phyloP scores from a whole-genome alignment of 139 green algal genomes.

The Coelastrella sp. region DNA sequence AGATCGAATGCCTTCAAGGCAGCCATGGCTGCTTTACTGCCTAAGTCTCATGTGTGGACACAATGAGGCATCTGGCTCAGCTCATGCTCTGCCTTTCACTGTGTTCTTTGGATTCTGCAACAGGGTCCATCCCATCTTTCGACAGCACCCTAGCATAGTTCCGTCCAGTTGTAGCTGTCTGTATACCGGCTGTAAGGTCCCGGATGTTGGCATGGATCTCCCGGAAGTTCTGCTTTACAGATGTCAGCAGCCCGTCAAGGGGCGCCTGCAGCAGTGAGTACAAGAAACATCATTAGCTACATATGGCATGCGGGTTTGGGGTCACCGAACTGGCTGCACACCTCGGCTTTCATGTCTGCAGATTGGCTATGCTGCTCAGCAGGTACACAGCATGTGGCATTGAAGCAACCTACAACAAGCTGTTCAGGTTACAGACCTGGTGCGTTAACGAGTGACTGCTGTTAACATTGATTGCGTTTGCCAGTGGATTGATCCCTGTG shows the following conservation, averaged over 20 bases:
- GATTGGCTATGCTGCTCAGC: no score
- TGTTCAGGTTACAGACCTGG: no score
- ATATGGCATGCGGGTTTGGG: no score
- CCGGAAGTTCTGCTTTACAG: neutral
- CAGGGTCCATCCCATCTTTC: constrained; percentile 16
- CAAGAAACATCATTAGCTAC: neutral
- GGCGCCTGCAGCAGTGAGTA: neutral
- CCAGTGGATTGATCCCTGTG: constrained; percentile 5
- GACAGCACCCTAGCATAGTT: neutral
- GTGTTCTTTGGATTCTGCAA: neutral
- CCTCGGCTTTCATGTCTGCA: no score
- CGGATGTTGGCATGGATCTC: constrained; percentile 26
- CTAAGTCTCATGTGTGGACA: no score
- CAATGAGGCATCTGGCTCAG: neutral
- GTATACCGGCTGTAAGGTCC: constrained; percentile 15
- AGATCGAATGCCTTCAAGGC: no score
- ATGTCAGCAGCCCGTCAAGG: constrained; percentile 21
- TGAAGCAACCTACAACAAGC: no score
- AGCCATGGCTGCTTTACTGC: no score
- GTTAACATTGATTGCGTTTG: constrained; percentile 9
- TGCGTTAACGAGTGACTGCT: neutral
- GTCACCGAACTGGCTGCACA: no score
- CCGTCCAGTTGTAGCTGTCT: neutral
- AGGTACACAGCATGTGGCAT: no score
- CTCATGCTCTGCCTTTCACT: neutral